Conservation (phyloP, 257 asterid species). For the Ilex aquifolium region DNA sequence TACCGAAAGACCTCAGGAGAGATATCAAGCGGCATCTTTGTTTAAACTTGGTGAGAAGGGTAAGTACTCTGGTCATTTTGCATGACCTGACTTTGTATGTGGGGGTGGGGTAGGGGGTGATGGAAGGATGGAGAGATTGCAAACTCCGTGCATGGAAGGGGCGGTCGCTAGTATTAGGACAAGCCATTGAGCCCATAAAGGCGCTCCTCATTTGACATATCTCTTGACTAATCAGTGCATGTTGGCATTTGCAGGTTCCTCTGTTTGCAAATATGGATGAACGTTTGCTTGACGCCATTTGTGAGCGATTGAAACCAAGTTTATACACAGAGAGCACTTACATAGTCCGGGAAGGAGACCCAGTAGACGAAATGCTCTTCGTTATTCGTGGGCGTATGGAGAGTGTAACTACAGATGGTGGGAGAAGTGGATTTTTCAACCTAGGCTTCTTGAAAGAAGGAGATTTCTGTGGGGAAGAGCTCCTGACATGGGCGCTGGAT, state of each 20-base stretch:
- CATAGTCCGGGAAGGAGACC: slow-evolving; percentile 91
- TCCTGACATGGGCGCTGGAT: slow-evolving; percentile 95
- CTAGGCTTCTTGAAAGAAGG: slow-evolving; percentile 73
- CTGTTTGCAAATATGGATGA: slow-evolving; percentile 97
- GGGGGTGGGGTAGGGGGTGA: not conserved
- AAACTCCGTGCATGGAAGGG: too few species aligned
- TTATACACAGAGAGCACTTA: slow-evolving; percentile 74
- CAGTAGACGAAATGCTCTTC: slow-evolving; percentile 87
- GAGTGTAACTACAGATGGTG: slow-evolving; percentile 96
- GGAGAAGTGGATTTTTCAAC: slow-evolving; percentile 92
- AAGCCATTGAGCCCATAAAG: too few species aligned
- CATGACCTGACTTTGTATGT: not conserved
- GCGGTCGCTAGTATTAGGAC: too few species aligned
- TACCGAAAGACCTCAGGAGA: slow-evolving; percentile 86
- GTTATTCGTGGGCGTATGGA: slow-evolving; percentile 92
- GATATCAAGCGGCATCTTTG: slow-evolving; percentile 93
- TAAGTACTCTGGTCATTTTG: slow-evolving; percentile 22
- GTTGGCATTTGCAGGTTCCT: slow-evolving; percentile 59
- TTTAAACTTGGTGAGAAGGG: slow-evolving; percentile 79
- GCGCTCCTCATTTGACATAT: not conserved
- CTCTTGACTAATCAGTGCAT: not conserved
- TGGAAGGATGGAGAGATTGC: not conserved
- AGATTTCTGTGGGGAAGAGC: slow-evolving; percentile 97
- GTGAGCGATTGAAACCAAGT: slow-evolving; percentile 94
- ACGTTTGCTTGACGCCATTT: slow-evolving; percentile 86